Conservation (phyloP, 78 protist species). For the Dictyostelium intermedium region DNA sequence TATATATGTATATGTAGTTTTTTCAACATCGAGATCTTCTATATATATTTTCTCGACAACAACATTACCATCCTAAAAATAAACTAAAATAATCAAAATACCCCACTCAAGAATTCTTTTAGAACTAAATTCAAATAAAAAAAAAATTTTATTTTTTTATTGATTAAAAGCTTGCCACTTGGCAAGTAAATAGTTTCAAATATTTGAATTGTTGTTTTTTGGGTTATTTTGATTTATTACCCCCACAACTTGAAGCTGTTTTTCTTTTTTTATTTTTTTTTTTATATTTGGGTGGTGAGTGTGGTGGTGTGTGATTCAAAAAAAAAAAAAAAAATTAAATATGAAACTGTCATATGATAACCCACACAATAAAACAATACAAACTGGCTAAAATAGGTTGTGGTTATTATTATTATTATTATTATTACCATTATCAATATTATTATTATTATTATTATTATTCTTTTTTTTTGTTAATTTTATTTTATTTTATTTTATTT, state of each 20-base stretch:
- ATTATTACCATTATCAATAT: background rate
- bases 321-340: background rate
- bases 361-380: background rate
- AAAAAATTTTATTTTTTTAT: background rate
- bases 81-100: background rate
- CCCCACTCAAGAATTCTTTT: background rate
- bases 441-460: background rate
- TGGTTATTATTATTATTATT: background rate
- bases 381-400: background rate
- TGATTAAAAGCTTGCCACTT: background rate
- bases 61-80: background rate
- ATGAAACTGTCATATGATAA: background rate
- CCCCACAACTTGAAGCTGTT: background rate
- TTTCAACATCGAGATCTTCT: background rate
- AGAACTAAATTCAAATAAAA: background rate
- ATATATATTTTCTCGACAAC: background rate
- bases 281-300: background rate
- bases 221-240: background rate
- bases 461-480: background rate
- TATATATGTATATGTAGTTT: background rate
- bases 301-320: background rate
- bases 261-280: background rate
- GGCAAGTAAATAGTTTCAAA: background rate
- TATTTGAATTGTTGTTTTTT: background rate
- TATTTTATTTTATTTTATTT: background rate